These are phyloP conservation scores for Moesziomyces sp. DNA, from an alignment of 1,284 basidiomycete species.

Conservation along the genomic window DNA sequence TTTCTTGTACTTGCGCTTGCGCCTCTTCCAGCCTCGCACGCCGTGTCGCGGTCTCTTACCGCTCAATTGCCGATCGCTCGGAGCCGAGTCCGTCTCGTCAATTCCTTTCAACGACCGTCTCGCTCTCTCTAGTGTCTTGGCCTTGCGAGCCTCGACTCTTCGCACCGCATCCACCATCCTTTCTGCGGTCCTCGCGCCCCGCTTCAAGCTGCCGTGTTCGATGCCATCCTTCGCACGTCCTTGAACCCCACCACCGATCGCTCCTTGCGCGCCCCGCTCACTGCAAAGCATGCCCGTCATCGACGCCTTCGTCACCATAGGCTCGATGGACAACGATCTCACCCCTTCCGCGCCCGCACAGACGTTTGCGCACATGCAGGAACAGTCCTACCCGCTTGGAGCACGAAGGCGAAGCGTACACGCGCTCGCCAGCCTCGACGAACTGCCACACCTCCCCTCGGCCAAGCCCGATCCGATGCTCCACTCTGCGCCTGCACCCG, in stretches of 20 bases:
- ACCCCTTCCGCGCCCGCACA: constrained; percentile 36
- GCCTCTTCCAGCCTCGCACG: no score
- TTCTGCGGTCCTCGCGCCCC: no score
- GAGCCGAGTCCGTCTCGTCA: no score
- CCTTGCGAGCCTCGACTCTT: no score
- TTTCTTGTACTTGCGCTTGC: no score
- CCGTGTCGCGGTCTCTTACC: no score
- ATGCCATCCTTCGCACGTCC: no score
- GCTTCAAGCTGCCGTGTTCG: no score
- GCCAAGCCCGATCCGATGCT: constrained; percentile 11
- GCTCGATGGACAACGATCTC: constrained; percentile 29
- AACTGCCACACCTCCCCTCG: constrained; percentile 1
- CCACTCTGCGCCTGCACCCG: constrained; percentile 15
- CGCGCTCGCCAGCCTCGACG: neutral
- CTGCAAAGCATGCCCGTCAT: neutral
- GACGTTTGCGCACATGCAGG: constrained; percentile 37
- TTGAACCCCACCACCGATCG: neutral
- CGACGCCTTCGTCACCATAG: constrained; percentile 10
- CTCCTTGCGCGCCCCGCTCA: neutral
- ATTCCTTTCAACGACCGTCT: no score
- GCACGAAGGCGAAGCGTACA: constrained; percentile 7
- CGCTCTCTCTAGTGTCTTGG: no score
- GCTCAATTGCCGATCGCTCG: no score
- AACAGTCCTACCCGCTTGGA: constrained; percentile 23
- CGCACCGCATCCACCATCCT: no score